These are phyloP conservation scores for Starmerella gropengiesseri DNA, from an alignment of 805 yeast genomes.

Conservation along the genomic window DNA sequence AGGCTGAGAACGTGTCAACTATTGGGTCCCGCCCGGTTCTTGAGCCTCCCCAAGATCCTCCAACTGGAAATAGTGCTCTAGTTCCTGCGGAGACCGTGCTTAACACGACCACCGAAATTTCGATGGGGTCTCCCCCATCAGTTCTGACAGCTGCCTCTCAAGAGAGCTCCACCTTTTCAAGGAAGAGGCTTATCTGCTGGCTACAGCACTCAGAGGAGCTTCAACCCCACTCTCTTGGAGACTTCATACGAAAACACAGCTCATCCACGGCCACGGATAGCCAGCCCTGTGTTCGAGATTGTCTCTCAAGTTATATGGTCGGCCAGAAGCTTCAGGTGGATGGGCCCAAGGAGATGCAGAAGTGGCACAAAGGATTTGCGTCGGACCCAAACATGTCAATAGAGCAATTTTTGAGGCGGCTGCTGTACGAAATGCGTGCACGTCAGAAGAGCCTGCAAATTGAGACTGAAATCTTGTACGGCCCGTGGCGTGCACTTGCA, in stretches of 20 bases:
- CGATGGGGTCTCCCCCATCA: not conserved
- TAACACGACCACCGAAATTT: not conserved
- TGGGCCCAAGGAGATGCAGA: not conserved
- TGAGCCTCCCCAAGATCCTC: too few species aligned
- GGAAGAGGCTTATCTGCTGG: not conserved
- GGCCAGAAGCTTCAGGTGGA: not conserved
- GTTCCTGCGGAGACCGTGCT: not conserved
- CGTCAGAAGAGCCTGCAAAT: not conserved
- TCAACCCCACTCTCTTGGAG: too few species aligned
- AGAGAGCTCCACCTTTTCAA: not conserved
- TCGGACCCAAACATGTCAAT: not conserved
- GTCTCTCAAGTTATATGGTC: not conserved
- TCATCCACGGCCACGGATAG: too few species aligned
- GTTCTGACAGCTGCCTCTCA: not conserved
- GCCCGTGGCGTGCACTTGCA: constrained; percentile 13
- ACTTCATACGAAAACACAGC: not conserved
- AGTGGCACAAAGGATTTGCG: not conserved
- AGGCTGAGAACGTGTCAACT: too few species aligned
- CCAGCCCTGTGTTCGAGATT: not conserved
- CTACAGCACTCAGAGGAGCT: not conserved
- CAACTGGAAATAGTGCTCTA: not conserved
- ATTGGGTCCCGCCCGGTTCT: too few species aligned
- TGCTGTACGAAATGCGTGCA: not conserved
- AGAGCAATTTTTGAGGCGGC: constrained; percentile 1
- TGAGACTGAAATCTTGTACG: constrained; percentile 13